Evolutionary conservation across 306 rosid genomes (phyloP).

Genomic region (Pyrus bretschneideri): DNA sequence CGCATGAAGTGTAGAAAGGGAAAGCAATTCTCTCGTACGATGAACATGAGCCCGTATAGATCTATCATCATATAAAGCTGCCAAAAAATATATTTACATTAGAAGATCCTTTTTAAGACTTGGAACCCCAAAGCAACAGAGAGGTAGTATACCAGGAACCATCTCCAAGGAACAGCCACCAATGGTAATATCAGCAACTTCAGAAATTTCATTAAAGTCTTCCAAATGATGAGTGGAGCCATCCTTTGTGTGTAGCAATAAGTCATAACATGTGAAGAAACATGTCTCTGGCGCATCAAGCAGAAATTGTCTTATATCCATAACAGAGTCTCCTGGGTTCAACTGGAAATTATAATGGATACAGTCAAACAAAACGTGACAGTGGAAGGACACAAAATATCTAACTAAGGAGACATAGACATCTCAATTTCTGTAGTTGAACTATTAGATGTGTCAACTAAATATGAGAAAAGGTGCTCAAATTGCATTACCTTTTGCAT

Average conservation of each 20-base stretch:
- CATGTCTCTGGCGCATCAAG: slow-evolving; percentile 99
- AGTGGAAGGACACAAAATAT: background rate
- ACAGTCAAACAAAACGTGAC: background rate
- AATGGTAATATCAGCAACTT: slow-evolving; percentile 91
- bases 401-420: background rate
- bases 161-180: slow-evolving; percentile 98
- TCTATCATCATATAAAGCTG: slow-evolving; percentile 99
- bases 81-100: slow-evolving; percentile 26
- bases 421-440: background rate
- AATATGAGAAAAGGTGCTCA: background rate
- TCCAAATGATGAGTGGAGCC: slow-evolving; percentile 75
- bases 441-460: background rate
- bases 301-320: slow-evolving; percentile 93
- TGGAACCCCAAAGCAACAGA: background rate
- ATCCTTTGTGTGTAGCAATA: slow-evolving; percentile 77
- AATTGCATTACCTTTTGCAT: background rate
- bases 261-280: slow-evolving; percentile 93
- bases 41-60: slow-evolving; percentile 97
- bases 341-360: slow-evolving; percentile 39
- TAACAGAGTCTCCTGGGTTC: slow-evolving; percentile 95
- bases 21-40: slow-evolving; percentile 86
- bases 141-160: slow-evolving; percentile 68
- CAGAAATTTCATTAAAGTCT: slow-evolving; percentile 93
- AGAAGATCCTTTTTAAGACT: slow-evolving; percentile 26
- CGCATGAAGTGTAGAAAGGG: slow-evolving; percentile 86